phyloP scores from a whole-genome alignment of 2,329 filamentous ascomycete species.

The Paecilomyces sp. region DNA sequence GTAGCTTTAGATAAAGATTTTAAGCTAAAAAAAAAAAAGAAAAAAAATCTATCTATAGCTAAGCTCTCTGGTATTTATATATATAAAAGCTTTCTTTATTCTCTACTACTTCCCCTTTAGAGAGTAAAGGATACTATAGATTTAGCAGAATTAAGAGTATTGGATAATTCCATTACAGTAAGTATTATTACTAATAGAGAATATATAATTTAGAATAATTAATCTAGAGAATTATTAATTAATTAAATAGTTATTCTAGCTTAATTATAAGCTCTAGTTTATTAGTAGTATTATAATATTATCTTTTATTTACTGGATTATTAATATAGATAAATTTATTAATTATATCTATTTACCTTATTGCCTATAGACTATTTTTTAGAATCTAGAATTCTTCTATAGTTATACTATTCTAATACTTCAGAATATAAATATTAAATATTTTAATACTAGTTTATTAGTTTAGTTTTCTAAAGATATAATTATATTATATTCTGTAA shows the following conservation, averaged over 20 bases:
- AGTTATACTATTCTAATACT: neutral
- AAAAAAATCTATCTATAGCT: too few species aligned
- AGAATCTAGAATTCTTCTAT: neutral
- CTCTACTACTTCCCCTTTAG: too few species aligned
- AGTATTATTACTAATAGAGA: neutral
- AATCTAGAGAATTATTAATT: neutral
- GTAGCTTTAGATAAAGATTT: too few species aligned
- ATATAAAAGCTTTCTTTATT: too few species aligned
- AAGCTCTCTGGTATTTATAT: too few species aligned
- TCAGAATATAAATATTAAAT: neutral
- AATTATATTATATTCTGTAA: neutral
- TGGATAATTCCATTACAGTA: too few species aligned
- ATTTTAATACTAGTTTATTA: neutral
- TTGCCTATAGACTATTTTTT: neutral
- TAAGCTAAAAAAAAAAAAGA: too few species aligned
- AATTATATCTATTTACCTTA: neutral
- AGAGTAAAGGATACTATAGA: too few species aligned
- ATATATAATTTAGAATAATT: neutral
- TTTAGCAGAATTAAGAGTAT: too few species aligned
- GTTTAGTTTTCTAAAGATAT: neutral
- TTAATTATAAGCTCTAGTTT: neutral
- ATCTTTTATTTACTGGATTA: neutral
- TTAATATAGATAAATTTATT: neutral
- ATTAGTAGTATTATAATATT: neutral
- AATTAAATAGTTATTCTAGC: neutral